A percentile compares a stretch with the other conserved stretches of the same genome.
Conservation (phyloP, 139 green algal species). For the Asterochloris erici region DNA sequence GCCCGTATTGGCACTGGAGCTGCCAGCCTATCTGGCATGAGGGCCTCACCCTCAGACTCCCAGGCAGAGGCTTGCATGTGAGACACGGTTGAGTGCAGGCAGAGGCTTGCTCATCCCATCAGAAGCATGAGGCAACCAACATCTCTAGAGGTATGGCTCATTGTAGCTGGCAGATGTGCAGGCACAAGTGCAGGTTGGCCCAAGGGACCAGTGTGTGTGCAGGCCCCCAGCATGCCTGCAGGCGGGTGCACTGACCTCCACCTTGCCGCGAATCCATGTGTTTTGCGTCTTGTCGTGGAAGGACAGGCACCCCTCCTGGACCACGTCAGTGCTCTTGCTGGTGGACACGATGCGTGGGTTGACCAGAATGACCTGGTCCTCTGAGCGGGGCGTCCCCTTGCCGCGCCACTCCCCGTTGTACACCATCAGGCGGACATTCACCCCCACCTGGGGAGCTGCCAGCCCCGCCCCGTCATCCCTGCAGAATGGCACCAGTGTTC, state of each 20-base stretch:
- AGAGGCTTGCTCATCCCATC: not conserved
- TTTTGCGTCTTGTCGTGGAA: conserved; percentile 46
- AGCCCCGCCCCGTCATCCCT: conserved; percentile 95
- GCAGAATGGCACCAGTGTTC: not conserved
- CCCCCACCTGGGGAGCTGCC: conserved; percentile 93
- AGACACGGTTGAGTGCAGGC: not conserved
- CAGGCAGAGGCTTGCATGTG: not conserved
- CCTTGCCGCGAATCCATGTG: not conserved
- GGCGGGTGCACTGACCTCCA: not conserved
- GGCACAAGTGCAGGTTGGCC: not conserved
- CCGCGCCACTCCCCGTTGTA: conserved; percentile 80
- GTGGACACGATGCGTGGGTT: conserved; percentile 83
- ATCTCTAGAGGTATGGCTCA: not conserved
- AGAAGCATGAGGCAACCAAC: not conserved
- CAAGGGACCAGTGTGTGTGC: not conserved
- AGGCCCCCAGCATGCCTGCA: not conserved
- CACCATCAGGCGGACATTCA: conserved; percentile 97
- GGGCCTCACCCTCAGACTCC: not conserved
- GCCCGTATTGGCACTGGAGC: no score
- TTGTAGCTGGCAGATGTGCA: not conserved
- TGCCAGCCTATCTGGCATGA: not conserved
- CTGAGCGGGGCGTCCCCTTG: not conserved
- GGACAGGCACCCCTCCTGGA: conserved; percentile 86
- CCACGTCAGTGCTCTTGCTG: conserved; percentile 45
- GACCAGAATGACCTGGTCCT: conserved; percentile 71